Evolutionary conservation across 768 basidiomycete genomes (phyloP), one percentile per base, ranked within the genome.

Genomic region (Tricholomella constricta): DNA sequence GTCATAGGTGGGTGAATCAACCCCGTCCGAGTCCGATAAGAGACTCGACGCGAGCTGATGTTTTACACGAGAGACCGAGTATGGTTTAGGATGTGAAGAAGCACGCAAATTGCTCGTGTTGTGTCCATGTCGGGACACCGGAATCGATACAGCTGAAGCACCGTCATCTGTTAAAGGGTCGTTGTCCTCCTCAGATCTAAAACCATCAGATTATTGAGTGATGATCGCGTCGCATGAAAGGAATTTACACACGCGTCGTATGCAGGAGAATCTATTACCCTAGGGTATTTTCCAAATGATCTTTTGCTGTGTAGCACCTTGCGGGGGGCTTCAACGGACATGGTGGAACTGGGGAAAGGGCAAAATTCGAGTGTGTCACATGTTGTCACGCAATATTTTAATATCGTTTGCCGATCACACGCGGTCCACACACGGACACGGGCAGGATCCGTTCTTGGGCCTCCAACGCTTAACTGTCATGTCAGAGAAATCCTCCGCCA

Each of bases 1-100:
- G 63, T 94, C 92, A 68, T 94, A 93, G 0, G 91, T 93, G 7
- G 91, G 91, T 0, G 88, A 91, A 65, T 93, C 91, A 8, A 88
- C 79, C 48, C 89, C 84, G 65, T 83, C 86, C 36, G 84, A 86
- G 59, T 89, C 88, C 17, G 83, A 85, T 52, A 86, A 68, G 54
- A 84, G 55, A 62, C 74, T 75, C 45, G 75, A 71, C 3, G 81
- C 81, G 11, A 85, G 76, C 45, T 84, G 84, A 63, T 83, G 83
- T 56, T 75, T 76, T 53, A 63, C 62, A 49, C 64, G 65, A 60
- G 60, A 62, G 27, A 55, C 58, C 14, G 58, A 58, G 23, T 57
- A 62, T 29, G 52, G 65, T 64, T 72, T 72, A 1, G 64, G 55
- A 56, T 73, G 68, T n/a, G 67, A n/a, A n/a, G n/a, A n/a, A n/a